Base-by-base conservation (phyloP, 2,329 filamentous ascomycete genomes). In the Pseudogymnoascus sp. region DNA sequence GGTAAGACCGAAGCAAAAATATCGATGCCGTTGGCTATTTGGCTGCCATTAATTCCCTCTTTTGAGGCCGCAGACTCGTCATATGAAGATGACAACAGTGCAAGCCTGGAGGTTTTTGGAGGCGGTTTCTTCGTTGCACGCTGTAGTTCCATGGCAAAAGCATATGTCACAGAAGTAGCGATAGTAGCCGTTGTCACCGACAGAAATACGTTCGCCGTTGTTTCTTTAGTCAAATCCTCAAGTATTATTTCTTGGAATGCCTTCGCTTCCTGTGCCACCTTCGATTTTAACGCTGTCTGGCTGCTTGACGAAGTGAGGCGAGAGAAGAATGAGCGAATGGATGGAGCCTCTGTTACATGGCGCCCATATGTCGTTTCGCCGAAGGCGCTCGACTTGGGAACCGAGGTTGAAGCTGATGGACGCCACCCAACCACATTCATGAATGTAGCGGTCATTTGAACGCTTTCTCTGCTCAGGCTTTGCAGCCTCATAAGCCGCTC, bases 121-220 rank as follows among this genome's bases (percentile, higher is more conserved):
- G 95, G 94, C 2, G 92, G 90, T 71, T 99, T 99, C 76, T 97
- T 97, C 0, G 95, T 99, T 13, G 95, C 94, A 64, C 95, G 85
- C 76, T 97, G 92, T 9, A 99, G 82, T 72, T 99, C 95, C 1
- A 87, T 82, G 2, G 91, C 86, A 69, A 97, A 91, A 39, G 80
- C 84, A 31, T 82, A 77, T 18, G 83, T 79, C 0, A 97, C 86
- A 55, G 83, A 89, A 0, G 92, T 96, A 68, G 85, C 83, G 33
- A 97, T 86, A 52, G 84, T 83, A 31, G 93, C 92, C 7, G 92
- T 92, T 55, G 89, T 96, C 18, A 96, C 89, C 58, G 92, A 84
- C 18, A 99, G 79, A 72, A 96, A 97, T 33, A 97, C 92, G 13
- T 88, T 90, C 0, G 91, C 89, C 0, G 82, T 87, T 4, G 87